Evolutionary conservation across 2,329 filamentous ascomycete genomes (phyloP), one percentile per base, ranked within the genome.

Genomic region (Basipetospora sp.): DNA sequence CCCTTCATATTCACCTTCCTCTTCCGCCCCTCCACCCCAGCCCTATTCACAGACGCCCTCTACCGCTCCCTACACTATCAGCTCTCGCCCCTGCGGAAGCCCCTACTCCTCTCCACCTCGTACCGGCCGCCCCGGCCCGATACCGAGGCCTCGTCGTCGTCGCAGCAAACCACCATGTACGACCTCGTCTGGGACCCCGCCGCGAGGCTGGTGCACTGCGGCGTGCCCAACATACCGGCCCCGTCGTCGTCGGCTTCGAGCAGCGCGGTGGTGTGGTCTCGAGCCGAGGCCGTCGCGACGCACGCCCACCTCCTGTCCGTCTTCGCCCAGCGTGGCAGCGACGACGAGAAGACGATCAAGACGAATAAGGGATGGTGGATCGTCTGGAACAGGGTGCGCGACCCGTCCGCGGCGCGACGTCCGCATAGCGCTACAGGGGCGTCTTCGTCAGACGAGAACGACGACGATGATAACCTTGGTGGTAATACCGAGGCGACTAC

Each of bases 1-100:
- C 83, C 83, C 0, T 88, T 88, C 55, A 70, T 88, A 34, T 87
- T 82, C 52, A 71, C 77, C 2, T 78, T 90, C 43, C 61, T 90
- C 4, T 88, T 88, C 53, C 49, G 52, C 9, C 51, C 60, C 11
- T 64, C 65, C 33, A 77, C 33, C n/a, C 58, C 69, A 34, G 59
- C 69, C 30, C 54, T 77, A 2, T 65, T 67, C 4, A 68, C 62
- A 52, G 60, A 69, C n/a, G 48, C 58, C 0, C 55, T 77, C 6
- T 79, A 79, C 50, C 65, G 64, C 32, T 70, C 69, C 2, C 56
- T 80, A 16, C 73, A 78, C 47, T 56, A 69, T 43, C 74, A 80
- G 47, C 63, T 80, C 10, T 58, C 62, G 2, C 70, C 75, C 1
- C 58, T 80, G 4, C 63, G 68, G 35, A 72, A 69, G 45, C 62